Evolutionary conservation across 495 filamentous ascomycete genomes (phyloP).

Genomic region (Hypoxylon lenormandii): DNA sequence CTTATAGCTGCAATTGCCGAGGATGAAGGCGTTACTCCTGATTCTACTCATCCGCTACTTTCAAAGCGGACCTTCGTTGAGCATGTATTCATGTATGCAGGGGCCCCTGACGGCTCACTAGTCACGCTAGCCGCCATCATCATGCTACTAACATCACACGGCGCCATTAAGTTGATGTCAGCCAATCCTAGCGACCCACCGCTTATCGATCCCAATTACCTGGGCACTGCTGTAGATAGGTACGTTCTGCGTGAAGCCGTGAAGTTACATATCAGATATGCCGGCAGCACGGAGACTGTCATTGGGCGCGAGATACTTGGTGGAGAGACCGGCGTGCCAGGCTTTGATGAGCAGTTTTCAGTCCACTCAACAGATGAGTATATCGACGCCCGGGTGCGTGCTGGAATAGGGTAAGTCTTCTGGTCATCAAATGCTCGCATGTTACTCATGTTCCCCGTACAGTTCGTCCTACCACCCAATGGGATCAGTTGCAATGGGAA

Average conservation of each 20-base stretch:
- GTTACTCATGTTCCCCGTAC: not conserved
- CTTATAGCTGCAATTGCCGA: slow-evolving; percentile 48
- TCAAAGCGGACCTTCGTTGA: slow-evolving; percentile 20
- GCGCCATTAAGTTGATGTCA: slow-evolving; percentile 41
- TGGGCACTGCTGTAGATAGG: slow-evolving; percentile 25
- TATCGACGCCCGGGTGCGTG: slow-evolving; percentile 45
- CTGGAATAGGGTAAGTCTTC: slow-evolving; percentile 31
- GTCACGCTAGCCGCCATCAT: slow-evolving; percentile 4
- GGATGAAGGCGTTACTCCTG: slow-evolving; percentile 43
- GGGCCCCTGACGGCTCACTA: slow-evolving; percentile 18
- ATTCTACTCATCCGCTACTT: slow-evolving; percentile 27
- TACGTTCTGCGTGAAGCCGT: slow-evolving; percentile 29
- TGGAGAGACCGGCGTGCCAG: slow-evolving; percentile 39
- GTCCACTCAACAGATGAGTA: slow-evolving; percentile 49
- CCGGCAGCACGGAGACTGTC: slow-evolving; percentile 24
- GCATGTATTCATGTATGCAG: slow-evolving; percentile 22
- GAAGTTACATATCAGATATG: slow-evolving; percentile 19
- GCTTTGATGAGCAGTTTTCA: slow-evolving; percentile 32
- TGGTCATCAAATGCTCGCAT: not conserved
- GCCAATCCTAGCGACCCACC: slow-evolving; percentile 35
- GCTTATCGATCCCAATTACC: slow-evolving; percentile 44
- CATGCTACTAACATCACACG: slow-evolving; percentile 26
- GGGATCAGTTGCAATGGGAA: slow-evolving; percentile 58
- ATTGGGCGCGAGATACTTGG: slow-evolving; percentile 45
- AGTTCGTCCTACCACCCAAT: slow-evolving; percentile 45